Conservation (phyloP, 257 asterid genomes). For the Cruciata laevipes region DNA sequence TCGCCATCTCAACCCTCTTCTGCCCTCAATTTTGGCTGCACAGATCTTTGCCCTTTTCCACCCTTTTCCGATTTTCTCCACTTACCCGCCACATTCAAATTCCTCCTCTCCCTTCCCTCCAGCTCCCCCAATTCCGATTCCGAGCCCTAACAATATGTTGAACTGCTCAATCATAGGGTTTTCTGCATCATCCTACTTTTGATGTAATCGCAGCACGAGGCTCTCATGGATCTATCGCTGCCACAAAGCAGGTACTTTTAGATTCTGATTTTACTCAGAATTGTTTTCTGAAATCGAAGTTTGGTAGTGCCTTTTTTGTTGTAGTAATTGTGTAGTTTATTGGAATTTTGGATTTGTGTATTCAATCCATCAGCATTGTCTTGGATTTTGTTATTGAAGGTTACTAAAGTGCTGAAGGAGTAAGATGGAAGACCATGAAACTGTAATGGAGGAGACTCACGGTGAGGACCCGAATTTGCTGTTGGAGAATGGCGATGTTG, state of each 20-base stretch:
- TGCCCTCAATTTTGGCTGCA: slow-evolving; percentile 50
- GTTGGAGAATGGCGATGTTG: slow-evolving; percentile 29
- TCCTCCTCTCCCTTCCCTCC: not conserved
- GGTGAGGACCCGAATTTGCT: slow-evolving; percentile 47
- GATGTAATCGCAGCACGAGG: not conserved
- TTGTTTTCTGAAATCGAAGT: not conserved
- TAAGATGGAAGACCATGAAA: slow-evolving; percentile 54
- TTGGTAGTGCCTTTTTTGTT: not conserved
- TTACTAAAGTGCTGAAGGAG: slow-evolving; percentile 7
- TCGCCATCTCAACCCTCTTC: slow-evolving; percentile 56
- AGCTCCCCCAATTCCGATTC: not conserved
- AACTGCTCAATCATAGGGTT: not conserved
- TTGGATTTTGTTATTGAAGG: slow-evolving; percentile 10
- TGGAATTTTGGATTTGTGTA: not conserved
- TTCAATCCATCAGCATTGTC: not conserved
- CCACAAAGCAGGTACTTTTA: not conserved
- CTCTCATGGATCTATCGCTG: not conserved
- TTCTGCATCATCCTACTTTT: not conserved
- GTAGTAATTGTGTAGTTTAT: not conserved
- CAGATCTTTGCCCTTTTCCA: slow-evolving; percentile 32
- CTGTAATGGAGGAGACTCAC: slow-evolving; percentile 48
- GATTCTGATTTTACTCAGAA: not conserved
- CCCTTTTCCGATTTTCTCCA: slow-evolving; percentile 24
- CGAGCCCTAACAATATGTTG: slow-evolving; percentile 6
- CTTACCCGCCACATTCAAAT: slow-evolving; percentile 41